Base-by-base conservation (phyloP, 148 eudicot species). In the Rhododendron kiyosumense region DNA sequence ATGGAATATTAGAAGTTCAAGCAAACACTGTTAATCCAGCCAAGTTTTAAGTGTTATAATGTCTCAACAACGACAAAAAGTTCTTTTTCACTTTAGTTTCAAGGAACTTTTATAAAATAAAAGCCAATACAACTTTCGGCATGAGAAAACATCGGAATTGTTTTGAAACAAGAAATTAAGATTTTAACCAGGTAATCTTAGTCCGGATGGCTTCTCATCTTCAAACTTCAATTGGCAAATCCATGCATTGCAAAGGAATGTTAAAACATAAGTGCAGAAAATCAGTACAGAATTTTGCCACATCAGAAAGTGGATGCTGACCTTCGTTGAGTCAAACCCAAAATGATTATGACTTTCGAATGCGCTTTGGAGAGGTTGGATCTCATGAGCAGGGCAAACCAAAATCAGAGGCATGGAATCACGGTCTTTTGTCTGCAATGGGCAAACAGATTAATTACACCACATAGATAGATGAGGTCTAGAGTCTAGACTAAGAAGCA, bases 251-350 rank as follows among this genome's bases (percentile, higher is more conserved):
- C 51, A 75, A 52, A 81, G 38, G 43, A 71, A 45, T 46, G 82
- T 69, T 14, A 54, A 13, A 28, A 20, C 14, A 78, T 2, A 84
- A 87, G 26, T 65, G 46, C 9, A 43, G 24, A 57, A 67, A 79
- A 41, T 17, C 69, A 69, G 18, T 46, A 20, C 15, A 32, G 43
- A 71, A 71, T 7, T 34, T 84, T 41, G 46, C 6, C 69, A 38
- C 26, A n/a, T 78, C 26, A 26, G 57, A 38, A 34, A 36, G 69
- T 49, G 13, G 76, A 43, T 61, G 48, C 89, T 85, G 81, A 97
- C 99, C 99, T 95, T 95, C 86, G 90, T 91, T 3, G 88, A 82
- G 88, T 92, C 89, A 84, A 94, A 94, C 84, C 83, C 88, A 83
- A 95, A 96, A 90, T 94, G 83, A 79, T 92, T 93, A 87, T 93